phyloP scores from a whole-genome alignment of 31 red algal genomes.

The Pterothamnion heteromorphum region DNA sequence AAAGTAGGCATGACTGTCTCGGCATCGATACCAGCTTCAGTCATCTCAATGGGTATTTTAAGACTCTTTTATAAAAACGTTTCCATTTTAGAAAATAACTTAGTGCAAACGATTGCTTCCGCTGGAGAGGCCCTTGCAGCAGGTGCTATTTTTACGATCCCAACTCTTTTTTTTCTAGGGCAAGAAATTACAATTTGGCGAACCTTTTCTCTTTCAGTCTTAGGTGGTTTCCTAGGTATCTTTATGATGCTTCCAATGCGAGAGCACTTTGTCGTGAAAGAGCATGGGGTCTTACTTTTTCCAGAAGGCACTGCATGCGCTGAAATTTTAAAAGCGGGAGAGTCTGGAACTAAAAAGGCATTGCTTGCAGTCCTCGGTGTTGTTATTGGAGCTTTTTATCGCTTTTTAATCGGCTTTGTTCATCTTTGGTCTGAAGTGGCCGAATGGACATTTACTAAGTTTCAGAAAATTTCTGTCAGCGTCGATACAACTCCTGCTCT shows the following conservation, averaged over 20 bases:
- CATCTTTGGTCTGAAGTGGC: not conserved
- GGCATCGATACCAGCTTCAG: conserved; percentile 15
- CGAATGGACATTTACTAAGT: not conserved
- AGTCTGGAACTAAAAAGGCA: not conserved
- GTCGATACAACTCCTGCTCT: not conserved
- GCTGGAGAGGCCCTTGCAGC: not conserved
- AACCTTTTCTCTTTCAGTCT: not conserved
- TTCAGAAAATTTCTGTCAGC: not conserved
- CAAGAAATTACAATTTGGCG: not conserved
- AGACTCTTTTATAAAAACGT: not conserved
- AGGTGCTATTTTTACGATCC: not conserved
- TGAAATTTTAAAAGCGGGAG: not conserved
- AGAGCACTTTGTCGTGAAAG: not conserved
- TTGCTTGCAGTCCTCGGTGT: not conserved
- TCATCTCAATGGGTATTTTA: not conserved
- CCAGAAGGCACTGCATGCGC: not conserved
- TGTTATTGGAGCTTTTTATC: not conserved
- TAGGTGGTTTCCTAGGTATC: not conserved
- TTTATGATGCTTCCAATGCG: conserved; percentile 1
- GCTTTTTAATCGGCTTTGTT: not conserved
- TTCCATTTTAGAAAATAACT: not conserved
- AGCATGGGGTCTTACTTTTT: not conserved
- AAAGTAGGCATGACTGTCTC: conserved; percentile 21
- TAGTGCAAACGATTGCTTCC: not conserved
- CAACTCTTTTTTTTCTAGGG: not conserved